phyloP scores from a whole-genome alignment of 2,329 filamentous ascomycete species.

The Ceratocystis eucalypticola region DNA sequence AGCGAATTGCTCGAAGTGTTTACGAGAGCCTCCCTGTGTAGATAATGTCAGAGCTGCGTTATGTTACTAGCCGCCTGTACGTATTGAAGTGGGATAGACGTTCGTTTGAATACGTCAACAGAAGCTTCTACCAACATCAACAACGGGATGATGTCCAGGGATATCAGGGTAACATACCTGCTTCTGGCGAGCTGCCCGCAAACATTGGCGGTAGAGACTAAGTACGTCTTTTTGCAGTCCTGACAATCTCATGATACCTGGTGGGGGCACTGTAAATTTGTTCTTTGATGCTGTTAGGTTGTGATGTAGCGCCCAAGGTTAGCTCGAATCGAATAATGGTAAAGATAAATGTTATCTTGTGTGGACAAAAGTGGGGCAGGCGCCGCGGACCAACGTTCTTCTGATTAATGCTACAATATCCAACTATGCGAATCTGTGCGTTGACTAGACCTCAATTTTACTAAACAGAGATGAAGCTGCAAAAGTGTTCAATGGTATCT shows the following conservation, averaged over 20 bases:
- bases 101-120: not conserved
- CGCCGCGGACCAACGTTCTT: too few relatives aligned
- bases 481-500: conserved; percentile 60
- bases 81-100: not conserved
- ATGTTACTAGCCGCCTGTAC: too few relatives aligned
- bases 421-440: conserved; percentile 30
- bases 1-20: conserved; percentile 50
- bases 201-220: conserved; percentile 70
- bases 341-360: not conserved
- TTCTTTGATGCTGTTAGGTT: not conserved
- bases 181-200: conserved; percentile 71
- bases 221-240: conserved; percentile 86
- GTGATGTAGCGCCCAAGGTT: not conserved
- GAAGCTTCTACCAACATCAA: not conserved
- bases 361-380: not conserved
- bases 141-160: not conserved
- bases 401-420: too few relatives aligned
- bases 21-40: conserved; percentile 29
- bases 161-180: conserved; percentile 40
- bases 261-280: not conserved
- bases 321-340: not conserved
- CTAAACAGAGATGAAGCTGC: conserved; percentile 56
- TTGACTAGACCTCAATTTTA: conserved; percentile 60
- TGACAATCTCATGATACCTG: conserved; percentile 42
- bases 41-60: too few relatives aligned